Evolutionary conservation across 192 early-diverging fungal species (phyloP).

Genomic region (Chytriomyces confervae): DNA sequence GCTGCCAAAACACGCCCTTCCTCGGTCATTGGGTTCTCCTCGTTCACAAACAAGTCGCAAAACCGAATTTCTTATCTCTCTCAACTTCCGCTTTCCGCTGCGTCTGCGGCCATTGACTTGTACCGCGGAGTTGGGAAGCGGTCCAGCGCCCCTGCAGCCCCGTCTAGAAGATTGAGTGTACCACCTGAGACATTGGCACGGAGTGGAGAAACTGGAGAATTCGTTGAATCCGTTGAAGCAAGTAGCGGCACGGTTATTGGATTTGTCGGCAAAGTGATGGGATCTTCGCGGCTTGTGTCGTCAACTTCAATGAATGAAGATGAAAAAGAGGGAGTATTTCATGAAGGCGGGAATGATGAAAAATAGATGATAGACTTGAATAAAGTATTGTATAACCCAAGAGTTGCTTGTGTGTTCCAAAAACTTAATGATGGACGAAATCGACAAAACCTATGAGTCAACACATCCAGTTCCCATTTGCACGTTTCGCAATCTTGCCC

Average conservation of each 20-base stretch:
- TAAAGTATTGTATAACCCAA: not conserved
- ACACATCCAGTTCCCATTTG: constrained; percentile 53
- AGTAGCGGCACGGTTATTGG: not conserved
- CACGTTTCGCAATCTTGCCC: constrained; percentile 33
- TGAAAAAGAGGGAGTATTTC: not conserved
- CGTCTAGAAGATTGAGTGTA: not conserved
- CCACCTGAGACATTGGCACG: not conserved
- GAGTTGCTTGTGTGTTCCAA: too few species aligned
- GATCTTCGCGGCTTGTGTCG: not conserved
- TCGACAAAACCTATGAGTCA: constrained; percentile 49
- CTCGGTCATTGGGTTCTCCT: not conserved
- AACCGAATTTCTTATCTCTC: constrained; percentile 4
- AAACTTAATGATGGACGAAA: constrained; percentile 7
- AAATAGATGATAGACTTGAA: not conserved
- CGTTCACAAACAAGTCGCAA: not conserved
- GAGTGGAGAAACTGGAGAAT: not conserved
- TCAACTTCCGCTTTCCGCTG: not conserved
- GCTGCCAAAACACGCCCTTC: not conserved
- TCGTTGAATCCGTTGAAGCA: not conserved
- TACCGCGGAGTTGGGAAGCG: not conserved
- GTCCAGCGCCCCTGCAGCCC: not conserved
- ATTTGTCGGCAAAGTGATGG: not conserved
- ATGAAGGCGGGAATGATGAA: not conserved
- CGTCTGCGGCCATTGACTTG: not conserved
- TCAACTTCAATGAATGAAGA: not conserved